Base-by-base conservation (phyloP, 2,329 filamentous ascomycete species). In the Myriosclerotinia curreyana region DNA sequence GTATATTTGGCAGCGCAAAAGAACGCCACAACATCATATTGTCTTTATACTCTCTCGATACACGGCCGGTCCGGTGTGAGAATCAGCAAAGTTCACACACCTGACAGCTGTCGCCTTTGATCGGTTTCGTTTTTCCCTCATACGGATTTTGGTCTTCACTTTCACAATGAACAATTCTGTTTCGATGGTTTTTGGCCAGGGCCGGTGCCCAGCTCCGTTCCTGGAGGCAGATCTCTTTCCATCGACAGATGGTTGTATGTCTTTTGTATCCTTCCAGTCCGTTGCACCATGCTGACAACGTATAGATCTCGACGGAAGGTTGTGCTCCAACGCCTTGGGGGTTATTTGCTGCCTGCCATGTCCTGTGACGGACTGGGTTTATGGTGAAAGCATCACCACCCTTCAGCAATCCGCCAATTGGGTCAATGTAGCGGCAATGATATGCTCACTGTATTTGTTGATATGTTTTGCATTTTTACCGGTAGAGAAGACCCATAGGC, bases 331-430 rank as follows among this genome's bases (percentile, higher is more conserved):
- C 31, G 74, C 79, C 7, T 76, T 77, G 14, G 80, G 80, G 44
- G 70, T 86, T 5, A 80, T 80, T 44, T 99, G 95, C 76, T 99
- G 95, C 76, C 77, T 99, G 64, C 95, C 95, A 66, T 99, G 95
- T 76, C 95, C 95, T 40, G 82, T 91, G 72, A 89, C 90, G 14
- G 85, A 94, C 64, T 98, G 89, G 88, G 78, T 84, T 31, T 87
- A 88, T 68, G 81, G 84, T 15, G 81, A 86, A 68, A 82, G 78
- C 71, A 89, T 89, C 74, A 67, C 77, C 22, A 79, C 79, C 1
- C 74, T 91, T 71, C 87, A 86, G 28, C 76, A 80, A 55, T 84
- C 85, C 17, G 87, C 91, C n/a, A 90, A 92, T 76, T 96, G 91
- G 86, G 80, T 97, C 64, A 92, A 91, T 68, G 86, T 96, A 20